Base-by-base conservation (phyloP, 176 grass and related monocot species). In the Lolium multiflorum region DNA sequence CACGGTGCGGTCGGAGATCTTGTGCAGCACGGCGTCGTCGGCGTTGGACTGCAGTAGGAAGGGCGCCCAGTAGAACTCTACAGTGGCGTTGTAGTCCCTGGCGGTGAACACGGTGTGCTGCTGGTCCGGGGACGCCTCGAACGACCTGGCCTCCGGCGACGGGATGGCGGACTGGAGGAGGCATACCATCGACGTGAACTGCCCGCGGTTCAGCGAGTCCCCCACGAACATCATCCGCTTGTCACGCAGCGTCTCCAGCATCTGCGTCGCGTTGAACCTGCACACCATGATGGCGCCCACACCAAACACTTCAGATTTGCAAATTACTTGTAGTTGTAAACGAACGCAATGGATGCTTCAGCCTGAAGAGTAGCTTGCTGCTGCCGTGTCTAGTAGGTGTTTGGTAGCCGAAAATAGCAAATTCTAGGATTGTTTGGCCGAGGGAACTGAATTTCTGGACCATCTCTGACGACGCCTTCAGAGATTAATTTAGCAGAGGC, bases 21-120 rank as follows among this genome's bases (percentile, higher is more conserved):
- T 83, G 80, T 98, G 96, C 21, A 79, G 57, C 24, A 56, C 47
- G 7, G 90, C 96, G 65, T 95, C 66, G 31, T 95, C 96, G 2
- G 93, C 57, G 86, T 98, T 98, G 9, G 93, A 95, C 84, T 91
- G 88, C 9, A 98, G 90, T 39, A 98, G 91, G 87, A 98, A 98
- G 9, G 96, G 93, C 37, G 96, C 96, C 96, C 93, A 98, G 68
- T 95, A 95, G 90, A 98, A 98, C 87, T 98, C 93, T 28, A 95
- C 88, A 6, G 88, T 89, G 3, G 83, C 88, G 76, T 98, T 92
- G 87, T 95, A 98, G 9, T 88, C 90, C 90, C 6, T 7, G 8
- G 84, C 84, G 1, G 81, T 80, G 86, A 98, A 98, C 73, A 88
- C 85, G 3, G 77, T 89, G 24, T 56, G 77, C 89, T 91, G 81